Conservation (phyloP, 225 moss, liverwort and hornwort genomes). For the Takakia lepidozioides region DNA sequence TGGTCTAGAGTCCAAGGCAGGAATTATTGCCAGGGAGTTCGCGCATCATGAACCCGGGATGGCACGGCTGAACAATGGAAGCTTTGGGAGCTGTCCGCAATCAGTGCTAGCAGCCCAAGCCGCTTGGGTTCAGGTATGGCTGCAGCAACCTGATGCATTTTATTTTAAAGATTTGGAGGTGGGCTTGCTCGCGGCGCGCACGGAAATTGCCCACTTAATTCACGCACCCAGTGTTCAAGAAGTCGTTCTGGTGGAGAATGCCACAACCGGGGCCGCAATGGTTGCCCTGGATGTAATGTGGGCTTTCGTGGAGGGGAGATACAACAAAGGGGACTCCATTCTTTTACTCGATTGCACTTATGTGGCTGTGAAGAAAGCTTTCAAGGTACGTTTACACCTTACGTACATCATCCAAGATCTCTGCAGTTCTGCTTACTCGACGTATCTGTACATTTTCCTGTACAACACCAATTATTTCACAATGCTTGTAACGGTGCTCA, state of each 20-base stretch:
- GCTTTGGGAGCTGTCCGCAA: constrained; percentile 65
- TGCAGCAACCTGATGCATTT: constrained; percentile 56
- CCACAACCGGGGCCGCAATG: constrained; percentile 63
- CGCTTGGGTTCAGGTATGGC: constrained; percentile 36
- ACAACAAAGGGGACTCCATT: constrained; percentile 54
- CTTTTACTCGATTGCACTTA: constrained; percentile 68
- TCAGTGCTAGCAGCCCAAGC: constrained; percentile 53
- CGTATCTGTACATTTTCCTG: background rate
- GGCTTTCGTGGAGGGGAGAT: constrained; percentile 66
- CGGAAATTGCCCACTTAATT: constrained; percentile 42
- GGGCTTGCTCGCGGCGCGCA: constrained; percentile 38
- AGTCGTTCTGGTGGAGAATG: constrained; percentile 79
- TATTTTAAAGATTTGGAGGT: constrained; percentile 51
- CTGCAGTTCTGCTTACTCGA: background rate
- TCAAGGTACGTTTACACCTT: constrained; percentile 50
- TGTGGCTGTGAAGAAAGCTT: constrained; percentile 64
- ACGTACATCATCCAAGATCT: too few species aligned
- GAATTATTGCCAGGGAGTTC: constrained; percentile 32
- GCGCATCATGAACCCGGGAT: constrained; percentile 65
- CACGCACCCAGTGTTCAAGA: constrained; percentile 38
- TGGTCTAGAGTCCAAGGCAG: background rate
- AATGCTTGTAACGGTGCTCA: background rate
- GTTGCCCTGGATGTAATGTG: constrained; percentile 72
- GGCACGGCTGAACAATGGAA: constrained; percentile 72
- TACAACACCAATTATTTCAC: background rate